These are phyloP conservation scores for Jaminaea rosea DNA, from an alignment of 1,284 basidiomycete species.

Conservation along the genomic window DNA sequence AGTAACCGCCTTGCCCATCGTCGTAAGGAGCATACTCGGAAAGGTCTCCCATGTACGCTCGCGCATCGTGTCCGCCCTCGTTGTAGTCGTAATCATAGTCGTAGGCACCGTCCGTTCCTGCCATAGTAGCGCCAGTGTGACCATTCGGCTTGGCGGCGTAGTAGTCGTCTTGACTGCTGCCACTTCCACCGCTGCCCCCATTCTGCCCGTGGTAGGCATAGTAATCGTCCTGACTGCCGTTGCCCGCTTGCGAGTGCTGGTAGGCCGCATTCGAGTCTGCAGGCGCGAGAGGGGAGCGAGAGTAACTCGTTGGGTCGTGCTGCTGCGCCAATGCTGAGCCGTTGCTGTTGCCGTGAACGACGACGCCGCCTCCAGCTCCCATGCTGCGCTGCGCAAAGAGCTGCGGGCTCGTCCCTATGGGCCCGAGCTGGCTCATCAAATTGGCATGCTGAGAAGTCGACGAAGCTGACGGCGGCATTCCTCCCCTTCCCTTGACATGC, in stretches of 20 bases:
- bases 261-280: too few relatives aligned
- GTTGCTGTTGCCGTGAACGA: too few relatives aligned
- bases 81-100: neutral
- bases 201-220: too few relatives aligned
- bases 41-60: slow-evolving; percentile 5
- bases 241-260: too few relatives aligned
- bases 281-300: too few relatives aligned
- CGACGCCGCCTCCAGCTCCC: slow-evolving; percentile 4
- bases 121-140: too few relatives aligned
- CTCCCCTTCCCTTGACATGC: slow-evolving; percentile 10
- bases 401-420: slow-evolving; percentile 31
- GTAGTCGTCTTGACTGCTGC: too few relatives aligned
- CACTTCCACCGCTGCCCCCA: too few relatives aligned
- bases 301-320: too few relatives aligned
- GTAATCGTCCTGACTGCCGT: too few relatives aligned
- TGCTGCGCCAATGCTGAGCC: too few relatives aligned
- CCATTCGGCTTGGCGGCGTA: too few relatives aligned
- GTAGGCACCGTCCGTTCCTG: neutral
- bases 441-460: neutral
- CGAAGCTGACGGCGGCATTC: neutral
- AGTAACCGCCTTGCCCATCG: neutral
- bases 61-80: neutral
- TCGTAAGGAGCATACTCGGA: slow-evolving; percentile 8
- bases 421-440: slow-evolving; percentile 21
- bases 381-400: slow-evolving; percentile 24